Base-by-base conservation (phyloP, 331 rosid genomes). In the Rosa hybrid region DNA sequence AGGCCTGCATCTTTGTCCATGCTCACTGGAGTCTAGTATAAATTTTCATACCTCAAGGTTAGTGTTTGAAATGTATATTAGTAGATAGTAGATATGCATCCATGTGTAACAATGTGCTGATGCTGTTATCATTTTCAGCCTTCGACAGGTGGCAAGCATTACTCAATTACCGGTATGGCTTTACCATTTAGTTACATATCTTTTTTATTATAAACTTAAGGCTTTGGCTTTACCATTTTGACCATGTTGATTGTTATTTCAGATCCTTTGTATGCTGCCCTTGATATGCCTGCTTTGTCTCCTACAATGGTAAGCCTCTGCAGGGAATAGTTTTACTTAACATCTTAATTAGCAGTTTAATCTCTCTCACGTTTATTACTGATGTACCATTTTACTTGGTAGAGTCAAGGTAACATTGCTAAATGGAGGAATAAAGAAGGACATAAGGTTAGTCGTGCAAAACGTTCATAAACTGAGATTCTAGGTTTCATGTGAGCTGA, bases 361-460 rank as follows among this genome's bases (percentile, higher is more conserved):
- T 78, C 59, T 80, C 71, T 38, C 82, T 81, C 56, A 81, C 85
- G 14, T 11, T 12, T 62, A 18, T 46, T 46, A 64, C 38, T 64
- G n/a, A 64, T 21, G 13, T 48, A 46, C 72, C 62, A 30, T 77
- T 64, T 48, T 64, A 34, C 30, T 56, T 48, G 59, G 77, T 85
- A 93, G 99, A 90, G 56, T 84, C 99, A 93, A 89, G 98, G 99
- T 60, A 95, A 93, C 83, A 90, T 95, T 81, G 88, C 90, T 78
- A 95, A 87, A 83, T 95, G 99, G 99, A 85, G 82, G 80, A 95
- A 93, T 85, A 93, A 93, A 71, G 98, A 93, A 89, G 99, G 97
- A 68, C 98, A 95, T 76, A 93, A 90, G 98, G 99, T 95, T 81
- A 78, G 91, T 87, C 44, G 68, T 64, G 83, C 51, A 54, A 69